phyloP scores from a whole-genome alignment of 2,329 filamentous ascomycete genomes.

The Bipolaris sorokiniana region DNA sequence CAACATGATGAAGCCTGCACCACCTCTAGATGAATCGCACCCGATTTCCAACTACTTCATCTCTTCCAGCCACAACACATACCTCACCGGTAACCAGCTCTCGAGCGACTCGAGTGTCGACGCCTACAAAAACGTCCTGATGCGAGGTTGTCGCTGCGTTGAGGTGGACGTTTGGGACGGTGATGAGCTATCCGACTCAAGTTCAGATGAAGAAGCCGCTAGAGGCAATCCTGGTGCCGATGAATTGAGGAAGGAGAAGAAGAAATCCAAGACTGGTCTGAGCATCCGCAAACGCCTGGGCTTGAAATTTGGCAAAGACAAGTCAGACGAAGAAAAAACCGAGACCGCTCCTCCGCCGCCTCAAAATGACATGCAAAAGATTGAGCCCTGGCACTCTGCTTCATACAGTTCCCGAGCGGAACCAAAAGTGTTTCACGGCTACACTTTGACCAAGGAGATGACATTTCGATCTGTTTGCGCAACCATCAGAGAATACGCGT shows the following conservation, averaged over 20 bases:
- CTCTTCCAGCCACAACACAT: constrained; percentile 94
- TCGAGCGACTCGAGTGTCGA: constrained; percentile 77
- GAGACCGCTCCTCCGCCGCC: constrained; percentile 14
- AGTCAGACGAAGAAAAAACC: constrained; percentile 28
- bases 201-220: constrained; percentile 45
- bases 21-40: constrained; percentile 63
- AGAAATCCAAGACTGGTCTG: constrained; percentile 35
- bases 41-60: constrained; percentile 91
- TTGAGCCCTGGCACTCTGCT: constrained; percentile 43
- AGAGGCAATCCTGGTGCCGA: constrained; percentile 24
- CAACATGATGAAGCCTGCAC: constrained; percentile 53
- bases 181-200: constrained; percentile 53
- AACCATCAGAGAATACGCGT: constrained; percentile 79
- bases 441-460: constrained; percentile 84
- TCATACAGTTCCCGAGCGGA: constrained; percentile 57
- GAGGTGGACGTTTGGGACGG: constrained; percentile 97
- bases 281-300: constrained; percentile 46
- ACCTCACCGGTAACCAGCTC: constrained; percentile 84
- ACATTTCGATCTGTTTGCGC: constrained; percentile 86
- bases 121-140: constrained; percentile 77
- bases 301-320: constrained; percentile 38
- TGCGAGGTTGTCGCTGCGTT: constrained; percentile 82
- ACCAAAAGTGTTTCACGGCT: constrained; percentile 81
- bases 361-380: constrained; percentile 21
- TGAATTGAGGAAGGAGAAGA: constrained; percentile 37